Percentiles rank a stretch among this genome's conserved stretches.
Evolutionary conservation across 306 rosid genomes (phyloP).

Genomic region (Quercus mongolica): DNA sequence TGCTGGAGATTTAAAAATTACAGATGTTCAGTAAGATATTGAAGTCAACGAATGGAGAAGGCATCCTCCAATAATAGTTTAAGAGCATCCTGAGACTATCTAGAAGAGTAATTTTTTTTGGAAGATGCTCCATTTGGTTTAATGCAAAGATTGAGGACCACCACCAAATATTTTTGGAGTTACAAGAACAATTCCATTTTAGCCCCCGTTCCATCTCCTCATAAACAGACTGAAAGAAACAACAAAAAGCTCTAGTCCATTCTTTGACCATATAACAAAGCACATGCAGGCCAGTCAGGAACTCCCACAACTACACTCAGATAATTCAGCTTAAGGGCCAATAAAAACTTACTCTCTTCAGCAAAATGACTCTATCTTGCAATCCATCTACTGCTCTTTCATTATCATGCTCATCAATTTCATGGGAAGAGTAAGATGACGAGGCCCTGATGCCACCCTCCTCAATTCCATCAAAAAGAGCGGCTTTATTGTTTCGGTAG

Average conservation of each 20-base stretch:
- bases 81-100: neutral
- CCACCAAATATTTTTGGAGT: neutral
- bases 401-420: constrained; percentile 91
- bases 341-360: constrained; percentile 67
- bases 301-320: neutral
- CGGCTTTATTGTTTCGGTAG: constrained; percentile 35
- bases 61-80: constrained; percentile 3
- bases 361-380: constrained; percentile 87
- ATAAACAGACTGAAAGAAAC: neutral
- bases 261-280: neutral
- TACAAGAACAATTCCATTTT: neutral
- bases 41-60: neutral
- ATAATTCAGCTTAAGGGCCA: constrained; percentile 8
- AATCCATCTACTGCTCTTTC: constrained; percentile 80
- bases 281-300: neutral
- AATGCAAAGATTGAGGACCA: constrained; percentile 2
- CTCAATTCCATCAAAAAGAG: constrained; percentile 63
- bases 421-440: constrained; percentile 59
- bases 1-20: constrained; percentile 7
- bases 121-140: constrained; percentile 1
- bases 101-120: neutral
- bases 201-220: neutral
- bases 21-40: neutral
- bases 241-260: neutral
- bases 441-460: constrained; percentile 63